Evolutionary conservation across 306 rosid species (phyloP).

Genomic region (Senna siamea): DNA sequence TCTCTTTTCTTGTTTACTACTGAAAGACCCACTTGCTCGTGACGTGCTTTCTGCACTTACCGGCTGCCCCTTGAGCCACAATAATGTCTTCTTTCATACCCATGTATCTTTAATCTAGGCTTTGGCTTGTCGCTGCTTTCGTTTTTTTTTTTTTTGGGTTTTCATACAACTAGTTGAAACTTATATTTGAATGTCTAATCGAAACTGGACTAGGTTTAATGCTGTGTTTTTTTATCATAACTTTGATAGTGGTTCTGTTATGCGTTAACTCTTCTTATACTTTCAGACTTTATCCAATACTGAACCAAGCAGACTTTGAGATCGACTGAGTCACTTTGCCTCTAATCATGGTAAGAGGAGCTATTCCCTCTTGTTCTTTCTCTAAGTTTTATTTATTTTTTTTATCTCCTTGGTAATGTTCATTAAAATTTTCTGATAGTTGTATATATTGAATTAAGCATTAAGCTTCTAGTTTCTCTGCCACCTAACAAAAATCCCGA

Average conservation of each 20-base stretch:
- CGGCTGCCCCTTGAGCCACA: too few species aligned
- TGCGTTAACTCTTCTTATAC: neutral
- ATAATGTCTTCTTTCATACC: neutral
- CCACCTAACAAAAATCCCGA: constrained; percentile 1
- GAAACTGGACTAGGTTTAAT: neutral
- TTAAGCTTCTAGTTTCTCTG: neutral
- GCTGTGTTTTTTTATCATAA: neutral
- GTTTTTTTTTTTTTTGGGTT: neutral
- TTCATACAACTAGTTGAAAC: neutral
- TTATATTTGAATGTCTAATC: neutral
- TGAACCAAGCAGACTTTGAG: neutral
- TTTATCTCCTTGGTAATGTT: neutral
- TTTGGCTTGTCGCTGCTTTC: neutral
- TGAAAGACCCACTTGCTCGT: neutral
- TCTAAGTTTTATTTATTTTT: neutral
- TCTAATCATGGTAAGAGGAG: constrained; percentile 22
- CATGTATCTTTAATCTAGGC: neutral
- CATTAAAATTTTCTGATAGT: neutral
- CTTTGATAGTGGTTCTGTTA: neutral
- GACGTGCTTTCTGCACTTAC: neutral
- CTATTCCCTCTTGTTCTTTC: neutral
- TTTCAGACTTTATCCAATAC: neutral
- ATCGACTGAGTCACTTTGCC: neutral
- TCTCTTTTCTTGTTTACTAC: neutral
- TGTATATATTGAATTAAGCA: neutral